phyloP scores from a whole-genome alignment of 2,329 filamentous ascomycete species.

The Pseudogymnoascus sp. region DNA sequence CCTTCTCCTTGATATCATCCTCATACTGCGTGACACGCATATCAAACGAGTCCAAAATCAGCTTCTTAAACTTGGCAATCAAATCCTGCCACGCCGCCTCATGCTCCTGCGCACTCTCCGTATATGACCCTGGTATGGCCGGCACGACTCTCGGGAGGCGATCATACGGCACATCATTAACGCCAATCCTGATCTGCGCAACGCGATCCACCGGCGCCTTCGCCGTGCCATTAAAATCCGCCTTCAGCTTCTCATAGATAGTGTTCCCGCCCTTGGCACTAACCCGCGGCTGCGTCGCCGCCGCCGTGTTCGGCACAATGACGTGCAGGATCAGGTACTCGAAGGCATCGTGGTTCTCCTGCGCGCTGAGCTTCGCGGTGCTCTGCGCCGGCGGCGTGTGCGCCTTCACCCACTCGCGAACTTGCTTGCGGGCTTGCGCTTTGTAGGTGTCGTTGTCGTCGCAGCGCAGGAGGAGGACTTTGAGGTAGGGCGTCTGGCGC shows the following conservation, averaged over 20 bases:
- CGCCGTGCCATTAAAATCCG: constrained; percentile 76
- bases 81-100: constrained; percentile 79
- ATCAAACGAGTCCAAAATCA: constrained; percentile 87
- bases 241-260: constrained; percentile 78
- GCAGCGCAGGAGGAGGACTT: constrained; percentile 80
- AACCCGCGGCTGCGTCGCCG: constrained; percentile 67
- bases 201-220: constrained; percentile 71
- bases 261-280: constrained; percentile 63
- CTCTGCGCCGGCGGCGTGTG: constrained; percentile 55
- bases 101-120: constrained; percentile 68
- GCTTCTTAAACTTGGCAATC: constrained; percentile 74
- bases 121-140: constrained; percentile 55
- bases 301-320: constrained; percentile 76
- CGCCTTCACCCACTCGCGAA: constrained; percentile 86
- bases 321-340: constrained; percentile 95
- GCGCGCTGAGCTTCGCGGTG: constrained; percentile 50
- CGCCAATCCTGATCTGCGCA: constrained; percentile 73
- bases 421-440: constrained; percentile 62
- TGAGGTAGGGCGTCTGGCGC: constrained; percentile 87
- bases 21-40: constrained; percentile 88
- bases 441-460: constrained; percentile 97
- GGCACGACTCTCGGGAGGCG: constrained; percentile 55
- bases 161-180: constrained; percentile 62
- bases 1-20: constrained; percentile 92
- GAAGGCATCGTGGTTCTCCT: constrained; percentile 92